These are phyloP conservation scores for Musa balbisiana DNA, from an alignment of 202 grass and related monocot species.

Conservation along the genomic window DNA sequence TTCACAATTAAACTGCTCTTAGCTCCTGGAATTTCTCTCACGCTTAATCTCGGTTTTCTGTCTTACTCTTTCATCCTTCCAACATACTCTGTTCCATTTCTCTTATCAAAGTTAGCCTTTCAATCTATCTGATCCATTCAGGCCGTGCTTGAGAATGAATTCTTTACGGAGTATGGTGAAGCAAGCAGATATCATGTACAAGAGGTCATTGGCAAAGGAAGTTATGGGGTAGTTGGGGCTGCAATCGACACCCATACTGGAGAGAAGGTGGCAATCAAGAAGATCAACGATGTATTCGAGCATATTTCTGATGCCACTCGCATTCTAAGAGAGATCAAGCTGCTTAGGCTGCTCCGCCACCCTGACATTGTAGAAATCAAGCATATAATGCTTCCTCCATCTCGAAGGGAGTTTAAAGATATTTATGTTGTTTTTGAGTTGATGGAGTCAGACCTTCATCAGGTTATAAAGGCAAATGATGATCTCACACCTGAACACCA, in stretches of 20 bases:
- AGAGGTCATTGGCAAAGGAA: constrained; percentile 90
- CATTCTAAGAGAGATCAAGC: constrained; percentile 90
- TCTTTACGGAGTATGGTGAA: constrained; percentile 90
- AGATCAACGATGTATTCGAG: constrained; percentile 92
- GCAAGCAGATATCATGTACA: constrained; percentile 54
- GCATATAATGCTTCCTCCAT: constrained; percentile 88
- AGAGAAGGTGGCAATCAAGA: constrained; percentile 78
- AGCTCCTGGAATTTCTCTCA: too few species aligned
- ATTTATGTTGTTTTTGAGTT: constrained; percentile 86
- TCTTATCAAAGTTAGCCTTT: background rate
- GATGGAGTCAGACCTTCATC: constrained; percentile 92
- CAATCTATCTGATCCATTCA: constrained; percentile 1
- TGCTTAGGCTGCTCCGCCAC: constrained; percentile 77
- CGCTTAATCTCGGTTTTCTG: too few species aligned
- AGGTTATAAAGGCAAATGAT: constrained; percentile 89
- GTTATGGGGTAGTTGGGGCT: constrained; percentile 75
- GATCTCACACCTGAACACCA: constrained; percentile 78
- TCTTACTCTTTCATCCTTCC: background rate
- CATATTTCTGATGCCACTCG: constrained; percentile 85
- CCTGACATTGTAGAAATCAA: constrained; percentile 88
- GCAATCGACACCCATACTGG: constrained; percentile 60
- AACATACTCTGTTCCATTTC: background rate
- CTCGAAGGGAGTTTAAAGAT: constrained; percentile 66
- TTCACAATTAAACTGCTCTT: too few species aligned
- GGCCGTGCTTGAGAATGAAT: constrained; percentile 32